Evolutionary conservation across 2,329 filamentous ascomycete species (phyloP).

Genomic region (Fusarium torreyae): DNA sequence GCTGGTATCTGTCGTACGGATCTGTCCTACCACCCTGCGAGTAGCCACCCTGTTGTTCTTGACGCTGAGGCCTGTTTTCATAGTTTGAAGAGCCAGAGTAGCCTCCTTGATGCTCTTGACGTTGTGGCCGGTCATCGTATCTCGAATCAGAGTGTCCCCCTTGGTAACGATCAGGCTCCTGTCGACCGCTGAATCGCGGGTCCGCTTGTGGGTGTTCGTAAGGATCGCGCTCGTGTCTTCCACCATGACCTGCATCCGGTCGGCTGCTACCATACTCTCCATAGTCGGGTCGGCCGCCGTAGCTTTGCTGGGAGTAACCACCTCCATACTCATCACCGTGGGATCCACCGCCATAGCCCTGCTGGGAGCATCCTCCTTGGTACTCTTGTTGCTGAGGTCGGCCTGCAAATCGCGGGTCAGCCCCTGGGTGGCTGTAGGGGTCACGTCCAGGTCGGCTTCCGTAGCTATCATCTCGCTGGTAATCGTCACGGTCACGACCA

Average conservation of each 20-base stretch:
- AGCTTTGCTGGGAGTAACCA: conserved; percentile 18
- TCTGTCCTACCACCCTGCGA: conserved; percentile 50
- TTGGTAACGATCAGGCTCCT: conserved; percentile 11
- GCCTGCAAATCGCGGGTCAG: conserved; percentile 32
- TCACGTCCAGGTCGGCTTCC: conserved; percentile 7
- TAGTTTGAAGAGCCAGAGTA: conserved; percentile 21
- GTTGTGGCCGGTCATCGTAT: conserved; percentile 24
- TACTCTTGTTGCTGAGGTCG: conserved; percentile 18
- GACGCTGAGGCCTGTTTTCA: conserved; percentile 12
- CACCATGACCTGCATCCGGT: background rate
- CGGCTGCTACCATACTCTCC: conserved; percentile 1
- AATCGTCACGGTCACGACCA: conserved; percentile 5
- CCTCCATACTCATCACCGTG: conserved; percentile 11
- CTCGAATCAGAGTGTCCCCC: conserved; percentile 15
- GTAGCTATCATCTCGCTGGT: conserved; percentile 13
- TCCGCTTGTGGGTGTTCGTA: conserved; percentile 27
- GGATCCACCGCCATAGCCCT: conserved; percentile 12
- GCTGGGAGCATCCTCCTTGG: conserved; percentile 25
- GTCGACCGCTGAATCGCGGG: conserved; percentile 22
- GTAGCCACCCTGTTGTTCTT: conserved; percentile 12
- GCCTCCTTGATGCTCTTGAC: conserved; percentile 7
- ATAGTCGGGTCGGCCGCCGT: conserved; percentile 16
- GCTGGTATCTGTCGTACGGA: conserved; percentile 80
- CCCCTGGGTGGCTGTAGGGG: conserved; percentile 31
- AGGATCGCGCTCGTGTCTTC: conserved; percentile 4